Conservation (phyloP, 176 grass and related monocot genomes). For the Otatea glauca region DNA sequence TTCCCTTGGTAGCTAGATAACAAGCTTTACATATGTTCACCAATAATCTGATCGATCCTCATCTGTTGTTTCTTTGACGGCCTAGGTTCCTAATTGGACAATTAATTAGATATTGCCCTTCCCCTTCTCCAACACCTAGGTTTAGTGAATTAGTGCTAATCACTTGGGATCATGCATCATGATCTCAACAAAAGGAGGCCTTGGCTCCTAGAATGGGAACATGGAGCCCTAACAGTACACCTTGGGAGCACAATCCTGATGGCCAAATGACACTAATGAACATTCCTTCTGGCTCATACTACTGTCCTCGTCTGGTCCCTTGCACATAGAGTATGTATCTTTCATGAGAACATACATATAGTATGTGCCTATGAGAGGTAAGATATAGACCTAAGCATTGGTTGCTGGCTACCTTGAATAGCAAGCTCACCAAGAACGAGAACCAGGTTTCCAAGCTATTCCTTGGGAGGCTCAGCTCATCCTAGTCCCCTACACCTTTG, state of each 20-base stretch:
- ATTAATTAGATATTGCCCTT: slow-evolving; percentile 1
- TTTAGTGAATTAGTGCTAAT: neutral
- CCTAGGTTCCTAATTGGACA: neutral
- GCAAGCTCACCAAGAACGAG: slow-evolving; percentile 43
- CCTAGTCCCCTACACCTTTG: neutral
- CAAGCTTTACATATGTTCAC: neutral
- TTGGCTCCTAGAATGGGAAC: slow-evolving; percentile 39
- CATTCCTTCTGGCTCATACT: slow-evolving; percentile 21
- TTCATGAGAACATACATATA: slow-evolving; percentile 41
- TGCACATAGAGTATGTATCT: slow-evolving; percentile 36
- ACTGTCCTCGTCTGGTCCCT: slow-evolving; percentile 23
- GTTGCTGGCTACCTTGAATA: slow-evolving; percentile 40
- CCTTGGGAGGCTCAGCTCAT: neutral
- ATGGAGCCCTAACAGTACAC: slow-evolving; percentile 31
- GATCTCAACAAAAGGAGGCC: neutral
- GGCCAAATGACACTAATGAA: slow-evolving; percentile 29
- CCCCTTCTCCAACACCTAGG: neutral
- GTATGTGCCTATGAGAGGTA: slow-evolving; percentile 30
- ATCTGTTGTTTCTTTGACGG: neutral
- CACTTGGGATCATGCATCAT: slow-evolving; percentile 22
- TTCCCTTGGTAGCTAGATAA: neutral
- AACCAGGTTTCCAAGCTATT: slow-evolving; percentile 12
- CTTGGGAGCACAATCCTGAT: neutral
- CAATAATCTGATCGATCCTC: neutral
- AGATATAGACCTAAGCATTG: slow-evolving; percentile 35